Base-by-base conservation (phyloP, 495 filamentous ascomycete genomes). In the Penicillium waksmanii region DNA sequence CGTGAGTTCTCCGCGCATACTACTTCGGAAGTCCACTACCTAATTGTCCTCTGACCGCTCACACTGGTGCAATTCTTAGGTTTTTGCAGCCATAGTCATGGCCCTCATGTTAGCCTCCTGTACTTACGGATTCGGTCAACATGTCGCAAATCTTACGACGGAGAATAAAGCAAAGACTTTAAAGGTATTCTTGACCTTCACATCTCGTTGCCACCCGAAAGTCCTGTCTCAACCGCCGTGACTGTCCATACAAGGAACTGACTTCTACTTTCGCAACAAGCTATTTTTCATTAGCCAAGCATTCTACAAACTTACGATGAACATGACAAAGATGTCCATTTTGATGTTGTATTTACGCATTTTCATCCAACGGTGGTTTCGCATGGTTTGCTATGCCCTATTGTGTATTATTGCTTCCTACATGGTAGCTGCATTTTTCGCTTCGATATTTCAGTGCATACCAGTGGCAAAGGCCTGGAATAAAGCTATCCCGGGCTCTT, bases 401-500 rank as follows among this genome's bases (percentile, higher is more conserved):
- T 2, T 42, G 15, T 42, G 38, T 18, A 43, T 18, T 15, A 43
- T 43, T 18, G 40, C 40, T 15, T 18, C 40, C 15, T 79, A 80
- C 38, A 76, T 76, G 36, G 17, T 76, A 11, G 70, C 63, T 23
- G 72, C 72, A 34, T 70, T 80, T 48, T 63, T 81, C n/a, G 67
- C 61, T 7, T 77, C 71, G 18, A 64, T 75, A 55, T 76, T 82
- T 49, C 74, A 80, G 57, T 83, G 80, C 64, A 66, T 58, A 0
- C 79, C 78, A 11, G 61, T 83, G 21, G 43, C 59, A 6, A 68
- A 68, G 19, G 73, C 74, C 57, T 83, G 75, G 69, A 43, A 73
- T 21, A 71, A 73, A 31, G 58, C 57, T 7, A 58, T 64, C 5
- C 27, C 60, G 21, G 77, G 71, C 10, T 55, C 56, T 19, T 82